Evolutionary conservation across 1,284 basidiomycete genomes (phyloP).

Genomic region (Cystobasidium sp.): DNA sequence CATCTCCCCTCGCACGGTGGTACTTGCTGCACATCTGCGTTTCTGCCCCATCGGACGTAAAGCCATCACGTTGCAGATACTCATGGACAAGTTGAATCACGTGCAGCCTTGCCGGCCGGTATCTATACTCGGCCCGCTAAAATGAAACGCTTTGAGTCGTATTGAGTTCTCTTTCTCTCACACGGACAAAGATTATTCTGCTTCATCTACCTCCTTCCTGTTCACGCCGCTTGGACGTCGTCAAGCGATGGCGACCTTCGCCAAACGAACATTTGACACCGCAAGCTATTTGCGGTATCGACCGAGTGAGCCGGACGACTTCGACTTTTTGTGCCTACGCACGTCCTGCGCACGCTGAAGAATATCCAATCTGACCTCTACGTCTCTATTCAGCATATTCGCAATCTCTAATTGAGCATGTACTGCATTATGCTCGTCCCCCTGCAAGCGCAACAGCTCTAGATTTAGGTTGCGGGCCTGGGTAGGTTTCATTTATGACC

Average conservation of each 20-base stretch:
- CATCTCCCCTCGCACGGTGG: too few species aligned
- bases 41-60: too few species aligned
- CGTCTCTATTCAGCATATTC: slow-evolving; percentile 40
- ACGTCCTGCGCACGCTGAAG: not conserved
- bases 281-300: slow-evolving; percentile 44
- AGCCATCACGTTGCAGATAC: not conserved
- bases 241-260: slow-evolving; percentile 45
- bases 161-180: not conserved
- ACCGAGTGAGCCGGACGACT: slow-evolving; percentile 32
- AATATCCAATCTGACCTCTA: not conserved
- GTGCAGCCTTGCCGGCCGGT: not conserved
- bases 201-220: not conserved
- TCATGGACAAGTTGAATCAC: not conserved
- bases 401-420: slow-evolving; percentile 41
- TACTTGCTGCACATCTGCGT: too few species aligned
- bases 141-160: not conserved
- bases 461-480: slow-evolving; percentile 52
- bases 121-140: too few species aligned
- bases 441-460: slow-evolving; percentile 17
- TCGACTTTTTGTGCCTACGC: not conserved
- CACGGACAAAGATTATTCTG: not conserved
- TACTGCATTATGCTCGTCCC: slow-evolving; percentile 29
- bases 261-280: slow-evolving; percentile 46
- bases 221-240: too few species aligned
- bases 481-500: slow-evolving; percentile 14